phyloP scores from a whole-genome alignment of 257 asterid genomes.

The Penstemon barbatus region DNA sequence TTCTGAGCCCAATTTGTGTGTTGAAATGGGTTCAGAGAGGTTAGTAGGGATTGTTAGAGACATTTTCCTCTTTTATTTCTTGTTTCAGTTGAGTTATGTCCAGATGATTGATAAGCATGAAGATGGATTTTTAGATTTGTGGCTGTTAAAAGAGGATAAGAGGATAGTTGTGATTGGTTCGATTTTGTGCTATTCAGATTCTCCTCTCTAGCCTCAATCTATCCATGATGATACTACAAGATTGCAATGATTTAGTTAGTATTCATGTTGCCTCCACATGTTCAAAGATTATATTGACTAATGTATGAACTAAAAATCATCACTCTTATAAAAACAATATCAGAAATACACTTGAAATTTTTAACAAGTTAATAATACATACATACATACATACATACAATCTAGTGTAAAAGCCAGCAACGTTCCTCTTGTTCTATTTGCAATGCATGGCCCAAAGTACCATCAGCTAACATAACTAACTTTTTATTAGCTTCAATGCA shows the following conservation, averaged over 20 bases:
- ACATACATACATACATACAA: slow-evolving; percentile 30
- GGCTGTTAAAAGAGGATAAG: slow-evolving; percentile 52
- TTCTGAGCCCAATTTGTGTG: slow-evolving; percentile 49
- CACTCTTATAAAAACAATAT: not conserved
- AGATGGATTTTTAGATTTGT: slow-evolving; percentile 46
- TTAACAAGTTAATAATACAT: slow-evolving; percentile 12
- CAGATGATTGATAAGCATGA: slow-evolving; percentile 23
- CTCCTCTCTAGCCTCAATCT: slow-evolving; percentile 18
- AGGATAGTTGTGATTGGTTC: slow-evolving; percentile 35
- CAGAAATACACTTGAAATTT: not conserved
- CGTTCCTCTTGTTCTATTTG: slow-evolving; percentile 8
- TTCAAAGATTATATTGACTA: slow-evolving; percentile 2
- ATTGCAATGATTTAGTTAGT: not conserved
- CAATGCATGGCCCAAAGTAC: not conserved
- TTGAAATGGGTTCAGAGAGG: slow-evolving; percentile 67
- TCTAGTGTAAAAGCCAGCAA: not conserved
- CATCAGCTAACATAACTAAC: not conserved
- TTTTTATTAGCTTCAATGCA: not conserved
- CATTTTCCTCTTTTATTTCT: slow-evolving; percentile 35
- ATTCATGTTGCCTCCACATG: slow-evolving; percentile 45
- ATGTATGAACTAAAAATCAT: not conserved
- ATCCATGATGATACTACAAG: slow-evolving; percentile 9
- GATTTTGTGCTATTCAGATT: slow-evolving; percentile 24
- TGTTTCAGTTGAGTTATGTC: not conserved
- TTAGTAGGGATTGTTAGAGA: slow-evolving; percentile 86